Base-by-base conservation (phyloP, 257 asterid genomes). In the Primulina tabacum region DNA sequence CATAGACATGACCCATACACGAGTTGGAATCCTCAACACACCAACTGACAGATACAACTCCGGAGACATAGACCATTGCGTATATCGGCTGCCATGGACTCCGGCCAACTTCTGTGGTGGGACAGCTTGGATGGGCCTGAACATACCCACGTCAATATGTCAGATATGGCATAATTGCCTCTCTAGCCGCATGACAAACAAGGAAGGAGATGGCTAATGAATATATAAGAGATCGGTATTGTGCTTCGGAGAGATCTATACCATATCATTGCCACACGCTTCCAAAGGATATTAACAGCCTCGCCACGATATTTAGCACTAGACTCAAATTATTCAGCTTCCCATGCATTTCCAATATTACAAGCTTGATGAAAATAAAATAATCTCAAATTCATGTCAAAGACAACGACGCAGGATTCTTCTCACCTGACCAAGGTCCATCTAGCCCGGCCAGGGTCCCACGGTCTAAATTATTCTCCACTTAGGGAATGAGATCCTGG, bases 71-170 rank as follows among this genome's bases (percentile, higher is more conserved):
- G 89, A 82, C 97, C 98, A 92, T 65, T 84, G 24, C 92, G 75
- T 73, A 88, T 56, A 43, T 58, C 75, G 65, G 90, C 95, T 26
- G 96, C 86, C 79, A 69, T 33, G 17, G 95, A 79, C 78, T 92
- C 98, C 79, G 24, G 24, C 24, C 24, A 90, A 72, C 77, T 82
- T 85, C 79, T 92, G 97, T 52, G 83, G 72, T 52, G 96, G 67
- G 60, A 87, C 64, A 52, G 77, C 66, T 37, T 60, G 72, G 24
- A 65, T 24, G 24, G 98, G 95, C 73, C 90, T 82, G 81, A 90
- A 92, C 96, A 92, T 90, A 50, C 62, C 93, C 97, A 90, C 73
- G 77, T 87, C 77, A 90, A 69, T 17, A 92, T 79, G 73, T 92
- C 97, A 29, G 89, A 75, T 59, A 21, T 21, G 97, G 92, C 55